Evolutionary conservation across 2,329 filamentous ascomycete genomes (phyloP), one percentile per base, ranked within the genome.

Genomic region (Pestalotiopsis sp.): DNA sequence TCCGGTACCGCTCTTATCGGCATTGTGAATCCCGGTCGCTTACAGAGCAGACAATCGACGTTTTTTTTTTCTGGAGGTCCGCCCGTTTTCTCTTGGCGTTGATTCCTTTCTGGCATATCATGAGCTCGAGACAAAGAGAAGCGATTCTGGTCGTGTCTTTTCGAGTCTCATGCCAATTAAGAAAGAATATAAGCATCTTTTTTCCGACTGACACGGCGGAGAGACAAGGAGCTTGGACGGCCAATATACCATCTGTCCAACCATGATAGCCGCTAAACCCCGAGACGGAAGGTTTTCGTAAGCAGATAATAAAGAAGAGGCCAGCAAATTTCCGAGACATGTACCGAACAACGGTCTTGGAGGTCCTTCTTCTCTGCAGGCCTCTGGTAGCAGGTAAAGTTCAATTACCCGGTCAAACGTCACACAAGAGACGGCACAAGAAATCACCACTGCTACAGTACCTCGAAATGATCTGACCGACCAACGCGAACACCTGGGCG

Each of bases 241-340:
- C 25, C 14, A 17, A 36, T 27, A 36, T 36, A 36, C 57, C 25
- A 13, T 14, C 12, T 59, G 27, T 59, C 25, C 20, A 27, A 25
- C n/a, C 27, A 13, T 7, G 27, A 59, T 25, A 25, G 57, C 57
- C 57, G 57, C 57, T 59, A 59, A 23, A 36, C 25, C 57, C 57
- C 23, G 57, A 62, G 59, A 40, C 59, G 59, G 59, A 62, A 40
- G 36, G 31, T 38, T 20, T 41, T 36, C n/a, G 31, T 27, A 40
- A 27, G 59, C 59, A 36, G 31, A 36, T 36, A 36, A 36, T 36
- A 36, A 36, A 36, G 31, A 36, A 62, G 17, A 52, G 45, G 20
- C 14, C 27, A 62, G 59, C 59, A 62, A 62, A 62, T 62, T 36
- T 62, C 59, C 59, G 59, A 62, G 36, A 62, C 27, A 40, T 36